Evolutionary conservation across 2,329 filamentous ascomycete species (phyloP).

Genomic region (Capronia americana): DNA sequence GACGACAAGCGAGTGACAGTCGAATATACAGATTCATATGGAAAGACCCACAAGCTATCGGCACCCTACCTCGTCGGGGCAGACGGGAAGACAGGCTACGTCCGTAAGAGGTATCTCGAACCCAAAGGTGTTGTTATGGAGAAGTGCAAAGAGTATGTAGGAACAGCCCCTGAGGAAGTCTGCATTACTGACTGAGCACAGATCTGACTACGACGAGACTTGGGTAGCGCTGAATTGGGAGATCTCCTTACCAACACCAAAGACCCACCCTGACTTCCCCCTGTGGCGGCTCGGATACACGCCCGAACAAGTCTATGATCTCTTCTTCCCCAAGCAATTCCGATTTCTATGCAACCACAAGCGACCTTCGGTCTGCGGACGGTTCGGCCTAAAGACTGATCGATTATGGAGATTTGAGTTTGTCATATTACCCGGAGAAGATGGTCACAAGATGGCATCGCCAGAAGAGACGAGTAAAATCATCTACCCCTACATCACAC

Average conservation of each 20-base stretch:
- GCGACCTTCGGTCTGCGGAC: constrained; percentile 40
- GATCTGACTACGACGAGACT: constrained; percentile 41
- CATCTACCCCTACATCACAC: constrained; percentile 42
- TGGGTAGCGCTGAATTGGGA: constrained; percentile 44
- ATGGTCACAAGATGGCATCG: constrained; percentile 42
- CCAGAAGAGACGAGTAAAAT: constrained; percentile 37
- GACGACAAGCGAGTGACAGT: constrained; percentile 22
- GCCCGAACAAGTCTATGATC: constrained; percentile 42
- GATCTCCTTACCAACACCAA: constrained; percentile 40
- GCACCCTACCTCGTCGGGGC: constrained; percentile 43
- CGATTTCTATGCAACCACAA: constrained; percentile 42
- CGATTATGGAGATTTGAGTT: constrained; percentile 47
- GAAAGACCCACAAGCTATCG: constrained; percentile 33
- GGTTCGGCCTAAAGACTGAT: constrained; percentile 42
- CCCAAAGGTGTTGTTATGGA: constrained; percentile 40
- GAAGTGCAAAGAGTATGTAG: constrained; percentile 33
- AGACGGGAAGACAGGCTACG: constrained; percentile 45
- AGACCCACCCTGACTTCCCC: constrained; percentile 43
- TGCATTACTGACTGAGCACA: constrained; percentile 23
- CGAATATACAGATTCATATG: constrained; percentile 33
- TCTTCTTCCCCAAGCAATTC: constrained; percentile 43
- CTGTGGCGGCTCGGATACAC: constrained; percentile 43
- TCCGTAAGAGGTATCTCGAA: constrained; percentile 43
- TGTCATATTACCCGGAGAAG: constrained; percentile 45
- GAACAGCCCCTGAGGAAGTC: neutral